Evolutionary conservation across 2,329 filamentous ascomycete genomes (phyloP).

Genomic region (Penicillium sp.): DNA sequence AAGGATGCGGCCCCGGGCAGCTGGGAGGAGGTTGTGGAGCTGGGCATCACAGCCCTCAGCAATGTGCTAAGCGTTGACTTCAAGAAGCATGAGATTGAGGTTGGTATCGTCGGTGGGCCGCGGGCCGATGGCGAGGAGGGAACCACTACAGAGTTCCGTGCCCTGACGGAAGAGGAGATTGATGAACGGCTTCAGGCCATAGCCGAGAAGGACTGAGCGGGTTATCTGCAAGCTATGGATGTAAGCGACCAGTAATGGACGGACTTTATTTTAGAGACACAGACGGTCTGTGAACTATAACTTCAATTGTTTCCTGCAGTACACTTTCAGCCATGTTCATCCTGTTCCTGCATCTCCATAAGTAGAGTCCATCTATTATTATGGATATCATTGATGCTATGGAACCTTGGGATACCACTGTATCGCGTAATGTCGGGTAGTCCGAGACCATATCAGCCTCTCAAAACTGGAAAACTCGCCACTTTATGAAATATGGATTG

Average conservation of each 20-base stretch:
- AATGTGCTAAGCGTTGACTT: slow-evolving; percentile 98
- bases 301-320: slow-evolving; percentile 15
- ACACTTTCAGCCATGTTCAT: slow-evolving; percentile 11
- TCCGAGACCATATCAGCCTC: not conserved
- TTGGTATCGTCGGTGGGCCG: slow-evolving; percentile 92
- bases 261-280: slow-evolving; percentile 9
- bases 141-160: slow-evolving; percentile 75
- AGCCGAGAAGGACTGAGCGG: slow-evolving; percentile 87
- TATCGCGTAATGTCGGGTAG: not conserved
- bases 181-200: slow-evolving; percentile 97
- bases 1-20: slow-evolving; percentile 88
- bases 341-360: too few relatives aligned
- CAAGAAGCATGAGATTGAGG: slow-evolving; percentile 98
- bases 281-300: slow-evolving; percentile 23
- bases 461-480: not conserved
- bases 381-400: not conserved
- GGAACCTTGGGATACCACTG: not conserved
- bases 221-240: slow-evolving; percentile 15
- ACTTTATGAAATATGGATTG: not conserved
- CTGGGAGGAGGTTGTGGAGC: slow-evolving; percentile 97
- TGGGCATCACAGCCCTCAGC: slow-evolving; percentile 92
- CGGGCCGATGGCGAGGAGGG: slow-evolving; percentile 75
- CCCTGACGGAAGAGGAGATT: slow-evolving; percentile 94
- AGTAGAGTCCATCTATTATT: not conserved
- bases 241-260: slow-evolving; percentile 17